These are phyloP conservation scores for Cyclanthera cordifolia DNA, from an alignment of 306 rosid genomes.

Conservation along the genomic window DNA sequence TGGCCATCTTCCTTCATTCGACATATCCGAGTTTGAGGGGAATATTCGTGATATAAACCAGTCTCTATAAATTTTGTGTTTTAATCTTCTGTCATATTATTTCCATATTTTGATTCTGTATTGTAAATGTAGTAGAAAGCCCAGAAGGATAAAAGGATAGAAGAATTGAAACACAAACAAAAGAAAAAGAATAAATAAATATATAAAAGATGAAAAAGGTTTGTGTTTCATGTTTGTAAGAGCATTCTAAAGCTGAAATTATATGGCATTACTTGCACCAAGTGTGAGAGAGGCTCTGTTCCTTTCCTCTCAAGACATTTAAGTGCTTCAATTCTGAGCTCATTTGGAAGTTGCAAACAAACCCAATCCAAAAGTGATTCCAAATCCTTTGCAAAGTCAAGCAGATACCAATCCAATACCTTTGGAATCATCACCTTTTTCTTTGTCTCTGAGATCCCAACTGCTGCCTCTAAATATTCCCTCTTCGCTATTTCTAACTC, in stretches of 20 bases:
- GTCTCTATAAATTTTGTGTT: too few relatives aligned
- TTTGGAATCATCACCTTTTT: conserved; percentile 54
- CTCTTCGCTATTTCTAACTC: conserved; percentile 69
- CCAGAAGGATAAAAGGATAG: too few relatives aligned
- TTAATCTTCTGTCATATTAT: too few relatives aligned
- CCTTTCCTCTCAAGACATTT: conserved; percentile 54
- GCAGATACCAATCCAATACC: conserved; percentile 74
- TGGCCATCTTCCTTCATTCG: too few relatives aligned
- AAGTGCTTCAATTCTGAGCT: conserved; percentile 46
- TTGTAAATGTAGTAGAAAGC: too few relatives aligned
- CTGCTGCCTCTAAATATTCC: conserved; percentile 54
- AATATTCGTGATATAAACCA: too few relatives aligned
- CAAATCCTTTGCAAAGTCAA: conserved; percentile 80
- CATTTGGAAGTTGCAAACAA: conserved; percentile 59
- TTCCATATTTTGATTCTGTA: too few relatives aligned
- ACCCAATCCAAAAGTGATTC: conserved; percentile 67
- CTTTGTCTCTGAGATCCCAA: conserved; percentile 42
- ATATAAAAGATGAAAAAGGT: too few relatives aligned
- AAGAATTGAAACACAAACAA: too few relatives aligned
- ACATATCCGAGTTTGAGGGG: too few relatives aligned
- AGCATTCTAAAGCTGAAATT: conserved; percentile 40
- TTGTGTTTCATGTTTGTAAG: too few relatives aligned
- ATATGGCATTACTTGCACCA: conserved; percentile 50
- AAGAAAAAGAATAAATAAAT: too few relatives aligned
- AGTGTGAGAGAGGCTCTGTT: conserved; percentile 35